These are phyloP conservation scores for Colletotrichum euphorbiae DNA, from an alignment of 2,329 filamentous ascomycete genomes.

Conservation along the genomic window DNA sequence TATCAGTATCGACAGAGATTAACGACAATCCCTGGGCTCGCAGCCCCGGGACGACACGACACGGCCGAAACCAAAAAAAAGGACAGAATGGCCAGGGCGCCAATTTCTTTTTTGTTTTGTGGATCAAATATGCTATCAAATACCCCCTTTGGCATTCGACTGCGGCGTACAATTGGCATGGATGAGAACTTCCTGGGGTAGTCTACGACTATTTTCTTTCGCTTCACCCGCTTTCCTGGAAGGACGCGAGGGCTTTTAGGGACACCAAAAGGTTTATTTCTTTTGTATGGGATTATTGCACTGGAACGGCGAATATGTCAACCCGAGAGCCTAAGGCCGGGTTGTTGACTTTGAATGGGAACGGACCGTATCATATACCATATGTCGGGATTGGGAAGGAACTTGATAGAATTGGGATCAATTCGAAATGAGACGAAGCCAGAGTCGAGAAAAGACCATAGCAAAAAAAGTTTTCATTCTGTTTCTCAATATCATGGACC, in stretches of 20 bases:
- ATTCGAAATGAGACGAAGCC: slow-evolving; percentile 37
- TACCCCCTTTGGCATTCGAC: slow-evolving; percentile 39
- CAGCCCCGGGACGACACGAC: slow-evolving; percentile 36
- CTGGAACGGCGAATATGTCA: slow-evolving; percentile 36
- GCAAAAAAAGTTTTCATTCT: slow-evolving; percentile 37
- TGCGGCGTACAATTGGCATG: slow-evolving; percentile 39
- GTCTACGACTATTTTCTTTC: slow-evolving; percentile 40
- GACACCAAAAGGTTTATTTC: slow-evolving; percentile 24
- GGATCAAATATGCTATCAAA: slow-evolving; percentile 38
- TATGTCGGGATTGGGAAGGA: slow-evolving; percentile 34
- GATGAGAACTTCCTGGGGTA: slow-evolving; percentile 39
- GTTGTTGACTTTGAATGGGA: slow-evolving; percentile 33
- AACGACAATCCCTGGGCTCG: slow-evolving; percentile 29
- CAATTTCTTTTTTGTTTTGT: slow-evolving; percentile 20
- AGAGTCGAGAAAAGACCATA: slow-evolving; percentile 40
- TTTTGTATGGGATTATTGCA: slow-evolving; percentile 30
- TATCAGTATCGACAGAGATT: slow-evolving; percentile 38
- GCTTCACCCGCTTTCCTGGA: slow-evolving; percentile 36
- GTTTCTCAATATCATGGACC: slow-evolving; percentile 14
- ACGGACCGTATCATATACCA: slow-evolving; percentile 38
- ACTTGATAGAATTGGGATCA: slow-evolving; percentile 40
- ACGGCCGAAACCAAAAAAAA: slow-evolving; percentile 38
- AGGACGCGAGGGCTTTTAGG: slow-evolving; percentile 35
- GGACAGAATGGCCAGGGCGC: slow-evolving; percentile 38
- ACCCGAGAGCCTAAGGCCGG: slow-evolving; percentile 37